Percentiles rank a stretch among this genome's conserved stretches.
These are phyloP conservation scores for Choanephora cucurbitarum DNA, from an alignment of 371 early-diverging fungal genomes.

Conservation along the genomic window DNA sequence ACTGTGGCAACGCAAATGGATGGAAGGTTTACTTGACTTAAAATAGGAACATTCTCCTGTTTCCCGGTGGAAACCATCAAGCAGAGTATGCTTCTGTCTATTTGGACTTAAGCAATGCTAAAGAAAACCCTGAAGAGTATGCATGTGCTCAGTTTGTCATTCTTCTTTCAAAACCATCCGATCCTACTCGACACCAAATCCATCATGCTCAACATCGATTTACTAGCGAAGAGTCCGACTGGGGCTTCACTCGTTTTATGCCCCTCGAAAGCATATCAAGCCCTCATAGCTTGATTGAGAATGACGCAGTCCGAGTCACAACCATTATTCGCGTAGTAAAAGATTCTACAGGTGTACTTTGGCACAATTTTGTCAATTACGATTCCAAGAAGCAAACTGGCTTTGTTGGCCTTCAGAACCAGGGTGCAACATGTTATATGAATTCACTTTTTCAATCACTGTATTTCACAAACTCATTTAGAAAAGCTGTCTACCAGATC, in stretches of 20 bases:
- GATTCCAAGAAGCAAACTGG: conserved; percentile 91
- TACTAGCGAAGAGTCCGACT: conserved; percentile 80
- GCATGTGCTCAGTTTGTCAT: conserved; percentile 85
- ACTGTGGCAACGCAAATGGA: not conserved
- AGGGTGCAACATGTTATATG: conserved; percentile 99
- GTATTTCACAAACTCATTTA: conserved; percentile 93
- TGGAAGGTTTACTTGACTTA: not conserved
- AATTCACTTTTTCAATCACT: conserved; percentile 97
- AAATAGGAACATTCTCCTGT: conserved; percentile 80
- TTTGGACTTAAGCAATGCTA: conserved; percentile 80
- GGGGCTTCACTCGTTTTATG: conserved; percentile 88
- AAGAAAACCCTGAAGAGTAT: conserved; percentile 63
- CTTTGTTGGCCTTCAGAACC: conserved; percentile 93
- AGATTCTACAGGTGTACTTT: conserved; percentile 89
- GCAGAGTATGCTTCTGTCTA: conserved; percentile 74
- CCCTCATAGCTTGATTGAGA: conserved; percentile 28
- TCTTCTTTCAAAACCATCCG: conserved; percentile 69
- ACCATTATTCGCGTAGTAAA: conserved; percentile 80
- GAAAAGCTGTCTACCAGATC: conserved; percentile 86
- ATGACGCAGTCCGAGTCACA: conserved; percentile 66
- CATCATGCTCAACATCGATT: conserved; percentile 82
- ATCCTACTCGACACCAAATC: conserved; percentile 59
- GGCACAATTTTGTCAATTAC: conserved; percentile 90
- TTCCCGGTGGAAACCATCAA: conserved; percentile 86
- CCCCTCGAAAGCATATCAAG: conserved; percentile 33